Conservation (phyloP, 2,329 filamentous ascomycete genomes). For the Colletotrichum sp. region DNA sequence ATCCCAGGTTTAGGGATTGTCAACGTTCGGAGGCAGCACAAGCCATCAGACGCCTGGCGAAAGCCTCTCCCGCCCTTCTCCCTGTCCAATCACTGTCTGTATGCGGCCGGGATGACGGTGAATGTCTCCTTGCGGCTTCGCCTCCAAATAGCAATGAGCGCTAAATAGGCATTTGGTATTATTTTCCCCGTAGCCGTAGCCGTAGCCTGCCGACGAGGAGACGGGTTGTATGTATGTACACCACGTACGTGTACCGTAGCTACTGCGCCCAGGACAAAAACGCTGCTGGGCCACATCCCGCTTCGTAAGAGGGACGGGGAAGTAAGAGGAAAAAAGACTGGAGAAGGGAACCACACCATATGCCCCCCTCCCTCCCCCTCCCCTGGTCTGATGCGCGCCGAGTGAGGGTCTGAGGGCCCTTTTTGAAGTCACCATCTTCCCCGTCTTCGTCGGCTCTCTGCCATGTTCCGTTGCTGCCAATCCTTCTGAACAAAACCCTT, state of each 20-base stretch:
- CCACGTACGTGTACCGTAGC: background rate
- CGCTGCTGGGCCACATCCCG: constrained; percentile 9
- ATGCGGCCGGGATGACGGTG: background rate
- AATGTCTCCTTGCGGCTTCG: background rate
- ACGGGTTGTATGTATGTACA: background rate
- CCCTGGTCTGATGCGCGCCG: background rate
- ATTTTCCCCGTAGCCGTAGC: background rate
- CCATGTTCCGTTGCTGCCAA: background rate
- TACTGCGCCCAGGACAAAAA: background rate
- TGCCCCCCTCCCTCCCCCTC: background rate
- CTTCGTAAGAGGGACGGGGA: background rate
- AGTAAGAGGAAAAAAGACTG: background rate
- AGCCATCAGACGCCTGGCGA: background rate
- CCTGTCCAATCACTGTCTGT: background rate
- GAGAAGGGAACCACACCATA: background rate
- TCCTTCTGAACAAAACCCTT: background rate
- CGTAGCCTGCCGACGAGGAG: background rate
- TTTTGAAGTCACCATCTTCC: constrained; percentile 1
- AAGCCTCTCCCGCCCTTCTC: background rate
- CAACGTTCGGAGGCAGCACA: background rate
- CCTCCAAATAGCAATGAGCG: background rate
- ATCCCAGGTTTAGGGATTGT: background rate
- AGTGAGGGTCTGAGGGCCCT: constrained; percentile 3
- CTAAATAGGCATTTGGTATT: background rate
- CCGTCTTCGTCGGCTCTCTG: background rate